A percentile compares a stretch with the other conserved stretches of the same genome.
Conservation (phyloP, 768 basidiomycete genomes). For the Phanerochaete carnosa region DNA sequence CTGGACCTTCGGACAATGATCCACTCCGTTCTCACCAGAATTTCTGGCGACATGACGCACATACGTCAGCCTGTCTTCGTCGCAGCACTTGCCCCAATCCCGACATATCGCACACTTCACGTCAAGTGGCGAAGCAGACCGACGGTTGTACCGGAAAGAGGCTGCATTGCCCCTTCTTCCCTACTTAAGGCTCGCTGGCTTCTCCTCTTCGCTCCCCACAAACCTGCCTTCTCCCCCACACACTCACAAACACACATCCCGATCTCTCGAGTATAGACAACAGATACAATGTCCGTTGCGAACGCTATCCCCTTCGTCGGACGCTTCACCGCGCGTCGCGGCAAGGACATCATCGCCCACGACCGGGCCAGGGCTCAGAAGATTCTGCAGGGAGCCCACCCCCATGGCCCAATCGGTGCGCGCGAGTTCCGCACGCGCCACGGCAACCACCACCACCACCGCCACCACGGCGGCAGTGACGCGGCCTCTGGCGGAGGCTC, state of each 20-base stretch:
- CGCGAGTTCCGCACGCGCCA: conserved; percentile 24
- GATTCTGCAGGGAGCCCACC: conserved; percentile 49
- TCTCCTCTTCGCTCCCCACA: neutral
- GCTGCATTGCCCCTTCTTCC: neutral
- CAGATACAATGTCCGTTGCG: neutral
- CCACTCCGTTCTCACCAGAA: neutral
- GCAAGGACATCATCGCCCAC: conserved; percentile 46
- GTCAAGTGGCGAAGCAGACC: neutral
- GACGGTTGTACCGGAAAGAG: neutral
- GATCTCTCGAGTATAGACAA: neutral
- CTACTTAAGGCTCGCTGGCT: neutral
- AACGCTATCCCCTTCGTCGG: conserved; percentile 44
- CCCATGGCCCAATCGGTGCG: conserved; percentile 47
- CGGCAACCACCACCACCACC: conserved; percentile 24
- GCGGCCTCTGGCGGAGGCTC: neutral
- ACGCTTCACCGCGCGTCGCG: conserved; percentile 37
- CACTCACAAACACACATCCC: neutral
- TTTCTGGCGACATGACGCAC: neutral
- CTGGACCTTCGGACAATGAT: neutral
- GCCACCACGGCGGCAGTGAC: conserved; percentile 13
- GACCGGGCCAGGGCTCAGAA: conserved; percentile 55
- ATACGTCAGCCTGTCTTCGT: neutral
- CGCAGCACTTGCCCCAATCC: neutral
- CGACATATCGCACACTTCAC: neutral
- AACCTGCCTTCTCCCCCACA: neutral